phyloP scores from a whole-genome alignment of 2,329 filamentous ascomycete genomes.

The Diplodia sapinea region DNA sequence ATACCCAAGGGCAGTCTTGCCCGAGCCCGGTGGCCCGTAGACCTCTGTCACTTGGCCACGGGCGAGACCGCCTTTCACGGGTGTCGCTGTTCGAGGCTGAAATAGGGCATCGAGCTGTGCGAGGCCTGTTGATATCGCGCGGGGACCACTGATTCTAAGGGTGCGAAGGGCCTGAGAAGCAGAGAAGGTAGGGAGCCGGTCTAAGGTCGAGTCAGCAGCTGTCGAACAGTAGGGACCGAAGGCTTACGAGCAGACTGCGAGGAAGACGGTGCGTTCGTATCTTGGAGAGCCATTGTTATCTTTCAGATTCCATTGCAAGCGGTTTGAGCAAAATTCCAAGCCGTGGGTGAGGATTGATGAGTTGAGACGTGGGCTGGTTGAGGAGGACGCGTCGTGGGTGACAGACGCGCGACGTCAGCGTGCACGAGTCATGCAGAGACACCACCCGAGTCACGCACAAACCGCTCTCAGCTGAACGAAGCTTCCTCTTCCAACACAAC shows the following conservation, averaged over 20 bases:
- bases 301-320: background rate
- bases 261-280: conserved; percentile 36
- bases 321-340: background rate
- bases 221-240: background rate
- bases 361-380: background rate
- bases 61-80: conserved; percentile 64
- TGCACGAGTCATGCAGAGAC: conserved; percentile 4
- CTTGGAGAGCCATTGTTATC: conserved; percentile 41
- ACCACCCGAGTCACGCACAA: background rate
- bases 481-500: background rate
- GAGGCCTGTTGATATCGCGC: conserved; percentile 56
- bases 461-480: background rate
- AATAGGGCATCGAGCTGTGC: conserved; percentile 54
- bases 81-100: conserved; percentile 37
- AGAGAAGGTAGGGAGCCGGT: conserved; percentile 77
- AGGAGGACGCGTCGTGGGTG: conserved; percentile 18
- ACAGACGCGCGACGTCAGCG: conserved; percentile 27
- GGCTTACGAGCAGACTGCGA: conserved; percentile 49
- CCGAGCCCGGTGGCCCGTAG: conserved; percentile 84
- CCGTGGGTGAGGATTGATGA: background rate
- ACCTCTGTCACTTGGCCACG: conserved; percentile 83
- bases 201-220: conserved; percentile 41
- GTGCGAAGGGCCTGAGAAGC: conserved; percentile 73
- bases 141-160: conserved; percentile 58
- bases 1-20: conserved; percentile 84